Percentiles rank a stretch among this genome's conserved stretches.
Conservation (phyloP, 139 green algal species). For the Chlamydomonas sp. region DNA sequence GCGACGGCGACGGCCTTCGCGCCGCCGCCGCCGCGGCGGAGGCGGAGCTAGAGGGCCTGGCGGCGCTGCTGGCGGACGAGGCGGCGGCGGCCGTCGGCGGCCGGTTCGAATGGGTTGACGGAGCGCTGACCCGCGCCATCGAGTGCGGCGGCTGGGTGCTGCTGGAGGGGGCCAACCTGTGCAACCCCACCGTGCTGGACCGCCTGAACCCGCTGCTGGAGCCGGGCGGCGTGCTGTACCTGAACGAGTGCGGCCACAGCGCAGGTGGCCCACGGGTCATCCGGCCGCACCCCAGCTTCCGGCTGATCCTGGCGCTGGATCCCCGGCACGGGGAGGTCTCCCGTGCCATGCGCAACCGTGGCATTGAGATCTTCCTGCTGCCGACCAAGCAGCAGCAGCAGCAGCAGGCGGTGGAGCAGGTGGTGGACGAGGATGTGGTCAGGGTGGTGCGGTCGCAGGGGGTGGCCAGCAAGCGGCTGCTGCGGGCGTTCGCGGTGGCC, state of each 20-base stretch:
- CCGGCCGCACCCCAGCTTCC: conserved; percentile 89
- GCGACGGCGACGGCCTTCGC: not conserved
- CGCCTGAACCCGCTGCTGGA: conserved; percentile 97
- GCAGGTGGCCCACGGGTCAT: conserved; percentile 68
- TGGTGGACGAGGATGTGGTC: not conserved
- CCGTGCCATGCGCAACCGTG: conserved; percentile 97
- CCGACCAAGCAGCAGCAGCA: conserved; percentile 8
- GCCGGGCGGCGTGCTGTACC: conserved; percentile 81
- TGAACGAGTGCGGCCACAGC: conserved; percentile 87
- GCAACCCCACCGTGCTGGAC: conserved; percentile 96
- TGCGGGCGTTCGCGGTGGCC: conserved; percentile 59
- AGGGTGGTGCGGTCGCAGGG: conserved; percentile 17
- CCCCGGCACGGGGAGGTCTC: conserved; percentile 93
- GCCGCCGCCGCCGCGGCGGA: conserved; percentile 2
- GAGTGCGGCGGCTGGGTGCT: conserved; percentile 93
- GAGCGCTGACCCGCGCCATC: conserved; percentile 85
- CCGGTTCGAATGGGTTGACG: conserved; percentile 98
- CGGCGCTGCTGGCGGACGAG: conserved; percentile 43
- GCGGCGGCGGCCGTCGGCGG: conserved; percentile 57
- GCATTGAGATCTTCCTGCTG: conserved; percentile 93
- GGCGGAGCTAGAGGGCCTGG: conserved; percentile 36
- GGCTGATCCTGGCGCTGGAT: conserved; percentile 94
- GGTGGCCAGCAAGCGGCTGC: conserved; percentile 14
- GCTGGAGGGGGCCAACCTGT: conserved; percentile 97
- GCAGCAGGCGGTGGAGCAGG: not conserved